Evolutionary conservation across 1,139 yeast species (phyloP).

Genomic region (Wickerhamomyces sp.): DNA sequence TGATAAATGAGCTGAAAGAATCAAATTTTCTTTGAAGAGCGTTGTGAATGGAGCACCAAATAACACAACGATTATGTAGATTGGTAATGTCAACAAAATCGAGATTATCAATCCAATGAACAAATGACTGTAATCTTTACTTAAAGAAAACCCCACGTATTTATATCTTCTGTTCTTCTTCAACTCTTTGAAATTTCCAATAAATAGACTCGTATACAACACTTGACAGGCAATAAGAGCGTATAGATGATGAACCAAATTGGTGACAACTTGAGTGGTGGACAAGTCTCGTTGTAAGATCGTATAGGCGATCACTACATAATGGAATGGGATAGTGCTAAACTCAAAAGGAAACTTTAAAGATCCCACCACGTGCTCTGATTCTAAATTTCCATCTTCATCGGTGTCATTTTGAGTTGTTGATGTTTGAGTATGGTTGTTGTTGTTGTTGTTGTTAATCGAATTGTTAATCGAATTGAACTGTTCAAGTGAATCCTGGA

Average conservation of each 20-base stretch:
- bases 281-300: conserved; percentile 9
- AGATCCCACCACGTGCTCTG: too few species aligned
- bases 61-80: conserved; percentile 50
- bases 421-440: too few species aligned
- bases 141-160: too few species aligned
- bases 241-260: conserved; percentile 6
- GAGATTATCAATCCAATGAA: conserved; percentile 22
- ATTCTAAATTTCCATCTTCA: too few species aligned
- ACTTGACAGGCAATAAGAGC: conserved; percentile 9
- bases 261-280: conserved; percentile 2
- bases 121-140: conserved; percentile 14
- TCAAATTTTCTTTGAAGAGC: conserved; percentile 50
- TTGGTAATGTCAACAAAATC: conserved; percentile 43
- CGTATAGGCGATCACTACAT: conserved; percentile 33
- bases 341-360: conserved; percentile 27
- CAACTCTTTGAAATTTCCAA: conserved; percentile 6
- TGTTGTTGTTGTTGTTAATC: neutral
- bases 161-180: conserved; percentile 9
- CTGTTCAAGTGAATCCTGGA: neutral
- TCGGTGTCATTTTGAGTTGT: too few species aligned
- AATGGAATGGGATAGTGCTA: conserved; percentile 44
- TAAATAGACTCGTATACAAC: conserved; percentile 7
- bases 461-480: neutral
- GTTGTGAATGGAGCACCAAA: conserved; percentile 82
- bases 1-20: conserved; percentile 63